A percentile compares a stretch with the other conserved stretches of the same genome.
phyloP scores from a whole-genome alignment of 352 stramenopile genomes.

The Phytophthora sp. region DNA sequence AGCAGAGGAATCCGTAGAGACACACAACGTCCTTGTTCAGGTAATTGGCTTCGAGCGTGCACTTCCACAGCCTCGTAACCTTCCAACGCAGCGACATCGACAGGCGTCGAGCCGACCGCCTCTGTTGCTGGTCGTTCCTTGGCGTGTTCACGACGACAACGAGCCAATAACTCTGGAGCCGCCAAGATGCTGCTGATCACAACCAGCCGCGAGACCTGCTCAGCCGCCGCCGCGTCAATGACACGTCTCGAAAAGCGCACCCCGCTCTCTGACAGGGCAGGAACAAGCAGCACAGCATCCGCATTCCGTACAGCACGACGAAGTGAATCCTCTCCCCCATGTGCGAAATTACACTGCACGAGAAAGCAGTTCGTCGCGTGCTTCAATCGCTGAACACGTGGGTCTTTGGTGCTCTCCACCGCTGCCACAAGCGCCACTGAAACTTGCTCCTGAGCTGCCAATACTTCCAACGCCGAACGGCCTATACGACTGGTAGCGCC shows the following conservation, averaged over 20 bases:
- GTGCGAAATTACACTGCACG: conserved; percentile 61
- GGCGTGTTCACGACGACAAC: conserved; percentile 27
- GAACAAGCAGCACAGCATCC: conserved; percentile 70
- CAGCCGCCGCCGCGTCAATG: conserved; percentile 54
- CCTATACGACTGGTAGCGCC: conserved; percentile 74
- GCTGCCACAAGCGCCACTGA: conserved; percentile 61
- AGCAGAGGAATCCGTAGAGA: conserved; percentile 69
- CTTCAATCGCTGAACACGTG: conserved; percentile 59
- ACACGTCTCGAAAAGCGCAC: conserved; percentile 73
- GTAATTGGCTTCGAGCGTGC: conserved; percentile 51
- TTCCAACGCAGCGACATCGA: conserved; percentile 26
- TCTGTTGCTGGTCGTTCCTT: conserved; percentile 25
- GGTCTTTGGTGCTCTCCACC: conserved; percentile 61
- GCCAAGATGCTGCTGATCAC: conserved; percentile 73
- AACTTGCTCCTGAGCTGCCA: conserved; percentile 47
- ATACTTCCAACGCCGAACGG: conserved; percentile 54
- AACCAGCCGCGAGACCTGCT: conserved; percentile 61
- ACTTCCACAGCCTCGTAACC: conserved; percentile 75
- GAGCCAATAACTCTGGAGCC: conserved; percentile 44
- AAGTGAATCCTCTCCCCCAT: conserved; percentile 45
- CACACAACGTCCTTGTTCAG: conserved; percentile 52
- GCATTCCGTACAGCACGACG: conserved; percentile 70
- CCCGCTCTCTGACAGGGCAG: conserved; percentile 60
- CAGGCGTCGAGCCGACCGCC: conserved; percentile 23
- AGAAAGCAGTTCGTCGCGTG: conserved; percentile 60